Conservation (phyloP, 495 filamentous ascomycete species). For the Schizothecium vesticola region DNA sequence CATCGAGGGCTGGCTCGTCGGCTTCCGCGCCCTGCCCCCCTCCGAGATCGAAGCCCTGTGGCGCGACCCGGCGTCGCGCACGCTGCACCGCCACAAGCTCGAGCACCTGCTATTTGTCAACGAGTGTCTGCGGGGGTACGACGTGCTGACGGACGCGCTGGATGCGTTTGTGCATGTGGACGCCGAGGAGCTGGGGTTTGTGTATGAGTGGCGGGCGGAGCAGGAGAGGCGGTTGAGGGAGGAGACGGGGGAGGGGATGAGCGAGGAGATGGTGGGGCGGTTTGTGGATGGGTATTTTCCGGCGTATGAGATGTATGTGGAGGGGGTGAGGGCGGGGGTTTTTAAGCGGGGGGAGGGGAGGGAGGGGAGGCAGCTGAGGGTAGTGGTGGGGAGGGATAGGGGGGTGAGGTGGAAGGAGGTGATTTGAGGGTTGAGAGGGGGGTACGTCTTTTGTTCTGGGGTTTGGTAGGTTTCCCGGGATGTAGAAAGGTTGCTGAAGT, state of each 20-base stretch:
- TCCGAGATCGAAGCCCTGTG: conserved; percentile 49
- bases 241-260: not conserved
- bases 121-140: conserved; percentile 61
- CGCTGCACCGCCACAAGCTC: conserved; percentile 53
- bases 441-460: too few species aligned
- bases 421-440: conserved; percentile 62
- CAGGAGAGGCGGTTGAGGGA: conserved; percentile 52
- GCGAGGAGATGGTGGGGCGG: not conserved
- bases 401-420: conserved; percentile 62
- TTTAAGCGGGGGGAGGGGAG: conserved; percentile 19
- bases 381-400: conserved; percentile 57
- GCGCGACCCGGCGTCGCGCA: conserved; percentile 40
- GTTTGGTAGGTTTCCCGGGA: too few species aligned
- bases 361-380: conserved; percentile 35
- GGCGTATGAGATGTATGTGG: not conserved
- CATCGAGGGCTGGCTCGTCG: conserved; percentile 91
- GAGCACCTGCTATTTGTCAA: conserved; percentile 72
- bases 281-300: not conserved
- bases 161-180: conserved; percentile 88
- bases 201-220: conserved; percentile 83
- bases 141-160: conserved; percentile 64
- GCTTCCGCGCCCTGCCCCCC: conserved; percentile 64
- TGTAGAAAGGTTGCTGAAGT: too few species aligned
- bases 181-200: conserved; percentile 66
- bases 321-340: conserved; percentile 11